These are phyloP conservation scores for Astragalus membranaceus DNA, from an alignment of 306 rosid species.

Conservation along the genomic window DNA sequence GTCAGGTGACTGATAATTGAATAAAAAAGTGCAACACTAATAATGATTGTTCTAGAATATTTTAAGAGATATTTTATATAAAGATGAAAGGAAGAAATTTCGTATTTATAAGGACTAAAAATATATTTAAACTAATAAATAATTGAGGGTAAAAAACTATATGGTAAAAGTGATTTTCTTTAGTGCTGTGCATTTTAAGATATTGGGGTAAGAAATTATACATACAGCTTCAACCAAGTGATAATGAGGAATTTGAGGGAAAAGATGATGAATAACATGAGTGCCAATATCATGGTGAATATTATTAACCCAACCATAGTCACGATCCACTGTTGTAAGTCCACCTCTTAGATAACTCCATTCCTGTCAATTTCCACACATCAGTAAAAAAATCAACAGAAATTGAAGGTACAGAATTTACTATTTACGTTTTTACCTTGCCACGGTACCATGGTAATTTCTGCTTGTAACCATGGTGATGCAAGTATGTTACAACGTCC, in stretches of 20 bases:
- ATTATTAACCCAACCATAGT: slow-evolving; percentile 76
- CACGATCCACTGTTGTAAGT: slow-evolving; percentile 84
- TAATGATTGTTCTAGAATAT: too few relatives aligned
- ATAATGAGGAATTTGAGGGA: slow-evolving; percentile 97
- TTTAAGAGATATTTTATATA: too few relatives aligned
- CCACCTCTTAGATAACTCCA: slow-evolving; percentile 94
- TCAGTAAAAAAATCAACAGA: not conserved
- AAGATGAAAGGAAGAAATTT: too few relatives aligned
- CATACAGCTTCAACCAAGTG: slow-evolving; percentile 82
- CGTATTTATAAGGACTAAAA: too few relatives aligned
- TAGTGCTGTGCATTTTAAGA: not conserved
- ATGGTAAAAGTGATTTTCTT: too few relatives aligned
- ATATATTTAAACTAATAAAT: too few relatives aligned
- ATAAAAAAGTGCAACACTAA: too few relatives aligned
- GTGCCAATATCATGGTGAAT: slow-evolving; percentile 97
- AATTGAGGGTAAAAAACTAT: too few relatives aligned
- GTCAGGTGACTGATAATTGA: too few relatives aligned
- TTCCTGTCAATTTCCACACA: slow-evolving; percentile 40
- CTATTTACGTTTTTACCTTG: slow-evolving; percentile 38
- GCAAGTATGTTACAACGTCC: slow-evolving; percentile 84
- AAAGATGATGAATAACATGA: slow-evolving; percentile 91
- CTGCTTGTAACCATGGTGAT: slow-evolving; percentile 80
- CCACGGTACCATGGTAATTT: slow-evolving; percentile 99
- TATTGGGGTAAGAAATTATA: not conserved
- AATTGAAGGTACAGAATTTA: not conserved